Base-by-base conservation (phyloP, 2,329 filamentous ascomycete genomes). In the Domatiomyces catenatus region DNA sequence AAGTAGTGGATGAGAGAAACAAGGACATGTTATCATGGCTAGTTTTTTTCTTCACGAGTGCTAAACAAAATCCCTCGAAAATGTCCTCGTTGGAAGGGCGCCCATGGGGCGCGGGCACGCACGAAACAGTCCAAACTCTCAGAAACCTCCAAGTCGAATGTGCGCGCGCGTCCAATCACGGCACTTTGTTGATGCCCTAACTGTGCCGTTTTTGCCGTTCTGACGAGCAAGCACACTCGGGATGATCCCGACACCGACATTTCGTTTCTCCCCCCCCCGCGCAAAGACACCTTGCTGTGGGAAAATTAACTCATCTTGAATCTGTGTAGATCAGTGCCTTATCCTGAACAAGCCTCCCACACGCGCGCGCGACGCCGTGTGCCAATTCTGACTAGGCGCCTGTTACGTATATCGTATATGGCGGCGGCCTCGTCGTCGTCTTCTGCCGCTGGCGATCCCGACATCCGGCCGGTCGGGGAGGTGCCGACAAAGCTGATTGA, bases 401-500 rank as follows among this genome's bases (percentile, higher is more conserved):
- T n/a, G n/a, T n/a, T 24, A 24, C 6, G 22, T 3, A 24, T 3
- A 24, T 24, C 6, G 22, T 24, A 51, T 19, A 46, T 47, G 12
- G 46, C 47, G 24, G 26, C 22, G 22, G n/a, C n/a, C n/a, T n/a
- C n/a, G n/a, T n/a, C n/a, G n/a, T n/a, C n/a, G n/a, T n/a, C n/a
- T n/a, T 24, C 22, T 24, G 22, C 32, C 28, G 28, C 28, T 15
- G 15, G 5, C 10, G 10, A 39, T 15, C 32, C 12, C 15, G 47
- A 36, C 47, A 52, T 42, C 22, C 47, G 54, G 17, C 48, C 54
- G 6, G 18, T 54, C 4, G 51, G 42, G 36, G 57, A 60, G 42
- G 46, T 51, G 19, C 59, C 48, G 45, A 62, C 47, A 46, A 51
- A 48, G 39, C 52, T 60, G 20, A 48, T 49, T 46, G 47, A 51